Base-by-base conservation (phyloP, 345 rosid genomes). In the Eucalyptus virginea region DNA sequence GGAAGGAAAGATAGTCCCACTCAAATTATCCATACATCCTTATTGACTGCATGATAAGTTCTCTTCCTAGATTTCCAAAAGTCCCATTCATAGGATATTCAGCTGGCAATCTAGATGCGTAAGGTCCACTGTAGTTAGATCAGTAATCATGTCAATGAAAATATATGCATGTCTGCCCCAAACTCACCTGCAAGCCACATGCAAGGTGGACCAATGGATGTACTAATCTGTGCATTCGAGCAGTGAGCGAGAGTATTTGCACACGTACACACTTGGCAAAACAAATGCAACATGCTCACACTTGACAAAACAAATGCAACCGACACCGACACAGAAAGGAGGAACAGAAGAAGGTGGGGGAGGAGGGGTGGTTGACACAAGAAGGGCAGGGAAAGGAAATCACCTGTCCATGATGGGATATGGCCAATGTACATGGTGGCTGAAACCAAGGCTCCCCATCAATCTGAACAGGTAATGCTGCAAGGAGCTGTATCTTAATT, bases 361-460 rank as follows among this genome's bases (percentile, higher is more conserved):
- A 28, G 60, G 58, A 9, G 44, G 83, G 23, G 81, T 42, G 81
- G 45, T 72, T 49, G 37, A 56, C 12, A 15, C 62, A 86, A 30
- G 88, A 40, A n/a, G 30, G 24, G 40, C 65, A 69, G 83, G 89
- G 62, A 90, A 89, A 90, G 91, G 88, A 88, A 85, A 60, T 65
- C 42, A 97, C 99, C 98, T 96, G 98, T 87, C 99, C 96, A 89
- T 97, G 98, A 92, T 97, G 99, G 17, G 98, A 93, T 90, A 96
- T 96, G 88, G 89, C 90, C 90, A 97, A 86, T 28, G 97, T 94
- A 89, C 99, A 96, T 5, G 97, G 96, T 62, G 95, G 94, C 91
- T 97, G 99, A 92, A 34, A 92, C 98, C 99, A 97, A 87, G 99
- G 99, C 60, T 97, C 99, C 69, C 99, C 98, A 90, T 97, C 99